Conservation (phyloP, 805 yeast species). For the Yamadazyma endophytica region DNA sequence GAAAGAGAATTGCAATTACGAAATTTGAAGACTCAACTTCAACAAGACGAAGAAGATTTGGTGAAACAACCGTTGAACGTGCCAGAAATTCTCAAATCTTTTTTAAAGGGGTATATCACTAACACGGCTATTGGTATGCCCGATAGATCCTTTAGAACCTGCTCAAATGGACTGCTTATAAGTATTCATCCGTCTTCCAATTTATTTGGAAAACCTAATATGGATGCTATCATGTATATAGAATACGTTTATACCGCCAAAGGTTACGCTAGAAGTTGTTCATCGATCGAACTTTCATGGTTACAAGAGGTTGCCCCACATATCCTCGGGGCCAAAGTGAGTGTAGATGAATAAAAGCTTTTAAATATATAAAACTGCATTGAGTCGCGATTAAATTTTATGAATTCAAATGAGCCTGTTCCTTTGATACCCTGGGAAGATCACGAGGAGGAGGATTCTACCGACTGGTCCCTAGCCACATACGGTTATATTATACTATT, state of each 20-base stretch:
- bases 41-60: constrained; percentile 17
- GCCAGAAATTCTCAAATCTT: constrained; percentile 65
- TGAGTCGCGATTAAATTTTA: too few species aligned
- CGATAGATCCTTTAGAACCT: constrained; percentile 86
- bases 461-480: constrained; percentile 4
- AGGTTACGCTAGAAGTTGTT: constrained; percentile 89
- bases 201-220: constrained; percentile 67
- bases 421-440: constrained; percentile 12
- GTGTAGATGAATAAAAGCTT: constrained; percentile 17
- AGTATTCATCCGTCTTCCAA: constrained; percentile 89
- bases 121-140: constrained; percentile 95
- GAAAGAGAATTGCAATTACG: constrained; percentile 24
- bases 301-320: constrained; percentile 77
- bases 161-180: constrained; percentile 76
- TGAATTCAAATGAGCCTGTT: constrained; percentile 9
- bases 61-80: constrained; percentile 41
- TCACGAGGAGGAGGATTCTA: constrained; percentile 3
- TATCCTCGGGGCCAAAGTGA: constrained; percentile 42
- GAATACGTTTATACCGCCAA: constrained; percentile 92
- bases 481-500: constrained; percentile 28
- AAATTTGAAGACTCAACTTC: constrained; percentile 22
- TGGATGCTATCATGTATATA: constrained; percentile 88
- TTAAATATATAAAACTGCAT: constrained; percentile 2
- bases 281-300: constrained; percentile 79
- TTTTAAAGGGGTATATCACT: constrained; percentile 76